Evolutionary conservation across 495 filamentous ascomycete genomes (phyloP).

Genomic region (Stereocaulon alpinum): DNA sequence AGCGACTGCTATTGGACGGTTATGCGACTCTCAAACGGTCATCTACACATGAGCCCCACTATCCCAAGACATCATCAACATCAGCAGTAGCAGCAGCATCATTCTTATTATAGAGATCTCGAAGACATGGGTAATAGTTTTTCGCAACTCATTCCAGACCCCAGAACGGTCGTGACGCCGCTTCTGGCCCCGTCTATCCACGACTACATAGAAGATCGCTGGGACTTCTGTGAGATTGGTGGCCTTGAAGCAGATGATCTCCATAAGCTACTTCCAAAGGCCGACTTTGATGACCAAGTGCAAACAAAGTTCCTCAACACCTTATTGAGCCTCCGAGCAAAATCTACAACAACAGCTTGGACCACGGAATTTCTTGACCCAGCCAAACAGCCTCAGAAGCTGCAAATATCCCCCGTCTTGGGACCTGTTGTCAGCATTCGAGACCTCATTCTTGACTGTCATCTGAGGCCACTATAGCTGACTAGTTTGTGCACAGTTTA

Average conservation of each 20-base stretch:
- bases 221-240: not conserved
- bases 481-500: constrained; percentile 53
- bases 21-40: too few relatives aligned
- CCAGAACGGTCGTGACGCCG: not conserved
- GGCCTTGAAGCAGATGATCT: not conserved
- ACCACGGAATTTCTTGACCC: not conserved
- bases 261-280: not conserved
- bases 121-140: too few relatives aligned
- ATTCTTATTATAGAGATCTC: too few relatives aligned
- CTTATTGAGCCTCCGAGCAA: not conserved
- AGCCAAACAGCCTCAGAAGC: not conserved
- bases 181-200: not conserved
- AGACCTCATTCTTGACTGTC: too few relatives aligned
- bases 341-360: not conserved
- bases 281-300: not conserved
- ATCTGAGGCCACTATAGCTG: not conserved
- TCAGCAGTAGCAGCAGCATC: too few relatives aligned
- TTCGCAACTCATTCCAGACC: not conserved
- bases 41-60: too few relatives aligned
- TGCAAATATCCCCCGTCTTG: not conserved
- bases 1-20: too few relatives aligned
- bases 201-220: not conserved
- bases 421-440: too few relatives aligned
- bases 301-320: not conserved
- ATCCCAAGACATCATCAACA: too few relatives aligned